Conservation (phyloP, 192 early-diverging fungal genomes). For the Backusella tarrabulga region DNA sequence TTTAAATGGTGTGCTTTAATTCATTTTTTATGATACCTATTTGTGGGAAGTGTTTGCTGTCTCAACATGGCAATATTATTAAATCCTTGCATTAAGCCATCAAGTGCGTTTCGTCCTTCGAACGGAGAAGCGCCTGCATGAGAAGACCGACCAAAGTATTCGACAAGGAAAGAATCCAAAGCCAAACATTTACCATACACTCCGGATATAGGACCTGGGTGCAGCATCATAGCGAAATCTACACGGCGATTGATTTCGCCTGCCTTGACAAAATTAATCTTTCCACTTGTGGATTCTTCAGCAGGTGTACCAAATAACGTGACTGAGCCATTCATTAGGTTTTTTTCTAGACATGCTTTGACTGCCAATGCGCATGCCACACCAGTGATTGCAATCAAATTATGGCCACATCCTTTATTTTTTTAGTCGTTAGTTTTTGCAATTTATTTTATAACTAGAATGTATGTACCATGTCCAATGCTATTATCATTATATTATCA, state of each 20-base stretch:
- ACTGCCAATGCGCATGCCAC: constrained; percentile 57
- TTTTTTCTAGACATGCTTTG: constrained; percentile 38
- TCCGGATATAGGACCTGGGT: constrained; percentile 30
- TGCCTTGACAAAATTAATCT: constrained; percentile 61
- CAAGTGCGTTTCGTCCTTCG: constrained; percentile 63
- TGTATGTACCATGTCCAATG: constrained; percentile 45
- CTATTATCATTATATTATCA: constrained; percentile 9
- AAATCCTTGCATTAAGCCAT: constrained; percentile 51
- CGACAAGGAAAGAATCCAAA: constrained; percentile 40
- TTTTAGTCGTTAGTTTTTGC: background rate
- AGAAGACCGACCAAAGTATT: constrained; percentile 55
- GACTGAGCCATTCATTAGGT: constrained; percentile 45
- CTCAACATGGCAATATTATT: constrained; percentile 54
- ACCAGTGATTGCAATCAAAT: constrained; percentile 67
- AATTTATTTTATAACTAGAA: background rate
- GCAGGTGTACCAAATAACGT: constrained; percentile 69
- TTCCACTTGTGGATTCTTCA: constrained; percentile 68
- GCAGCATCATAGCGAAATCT: constrained; percentile 76
- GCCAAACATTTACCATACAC: constrained; percentile 26
- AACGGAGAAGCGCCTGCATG: constrained; percentile 63
- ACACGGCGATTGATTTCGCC: constrained; percentile 61
- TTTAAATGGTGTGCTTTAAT: background rate
- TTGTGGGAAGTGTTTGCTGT: constrained; percentile 53
- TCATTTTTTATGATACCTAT: constrained; percentile 14
- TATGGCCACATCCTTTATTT: constrained; percentile 54